Evolutionary conservation across 306 rosid species (phyloP).

Genomic region (Hippophae tibetana): DNA sequence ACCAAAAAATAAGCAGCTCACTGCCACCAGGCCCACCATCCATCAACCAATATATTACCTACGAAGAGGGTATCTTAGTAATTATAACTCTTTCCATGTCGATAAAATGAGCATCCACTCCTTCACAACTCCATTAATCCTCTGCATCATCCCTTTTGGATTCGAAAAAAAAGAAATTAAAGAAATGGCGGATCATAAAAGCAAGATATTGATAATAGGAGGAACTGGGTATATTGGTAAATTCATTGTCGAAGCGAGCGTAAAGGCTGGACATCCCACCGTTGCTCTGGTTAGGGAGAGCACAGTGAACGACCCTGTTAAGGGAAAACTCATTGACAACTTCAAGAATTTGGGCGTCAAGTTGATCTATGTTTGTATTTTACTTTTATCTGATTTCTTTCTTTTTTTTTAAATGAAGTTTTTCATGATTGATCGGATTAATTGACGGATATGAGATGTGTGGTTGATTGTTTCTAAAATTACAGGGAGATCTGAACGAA

Average conservation of each 20-base stretch:
- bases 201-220: constrained; percentile 21
- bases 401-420: background rate
- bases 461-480: background rate
- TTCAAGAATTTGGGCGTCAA: constrained; percentile 14
- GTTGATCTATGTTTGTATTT: constrained; percentile 4
- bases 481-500: constrained; percentile 17
- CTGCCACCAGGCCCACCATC: no score
- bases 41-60: no score
- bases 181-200: constrained; percentile 5
- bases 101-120: no score
- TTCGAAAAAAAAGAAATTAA: no score
- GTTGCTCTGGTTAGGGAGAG: constrained; percentile 16
- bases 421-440: no score
- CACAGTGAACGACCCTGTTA: constrained; percentile 8
- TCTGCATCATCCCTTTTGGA: no score
- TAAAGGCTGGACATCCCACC: constrained; percentile 11
- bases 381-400: background rate
- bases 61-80: no score
- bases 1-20: no score
- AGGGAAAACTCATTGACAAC: constrained; percentile 10
- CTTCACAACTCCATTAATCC: no score
- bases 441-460: background rate
- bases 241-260: constrained; percentile 14
- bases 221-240: constrained; percentile 21
- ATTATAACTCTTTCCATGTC: no score